phyloP scores from a whole-genome alignment of 805 yeast species.

The Candida schatavii region DNA sequence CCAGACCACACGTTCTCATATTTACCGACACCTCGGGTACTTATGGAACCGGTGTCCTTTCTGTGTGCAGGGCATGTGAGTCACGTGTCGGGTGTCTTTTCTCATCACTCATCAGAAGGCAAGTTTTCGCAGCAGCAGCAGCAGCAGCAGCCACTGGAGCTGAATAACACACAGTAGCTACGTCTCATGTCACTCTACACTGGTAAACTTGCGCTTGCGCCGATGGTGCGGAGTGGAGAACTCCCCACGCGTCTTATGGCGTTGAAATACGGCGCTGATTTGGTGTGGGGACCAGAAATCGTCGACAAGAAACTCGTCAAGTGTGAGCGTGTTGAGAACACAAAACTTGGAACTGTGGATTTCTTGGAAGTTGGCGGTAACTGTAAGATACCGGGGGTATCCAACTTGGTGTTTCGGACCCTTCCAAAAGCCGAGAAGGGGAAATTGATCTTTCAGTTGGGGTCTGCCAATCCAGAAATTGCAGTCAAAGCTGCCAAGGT shows the following conservation, averaged over 20 bases:
- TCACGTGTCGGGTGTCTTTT: not conserved
- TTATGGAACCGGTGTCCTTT: slow-evolving; percentile 1
- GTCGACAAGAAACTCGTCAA: slow-evolving; percentile 79
- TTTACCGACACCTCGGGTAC: not conserved
- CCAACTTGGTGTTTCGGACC: slow-evolving; percentile 71
- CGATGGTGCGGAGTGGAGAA: slow-evolving; percentile 97
- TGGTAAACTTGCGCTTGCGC: slow-evolving; percentile 85
- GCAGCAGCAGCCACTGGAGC: not conserved
- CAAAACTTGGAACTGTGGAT: slow-evolving; percentile 57
- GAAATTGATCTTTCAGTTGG: slow-evolving; percentile 82
- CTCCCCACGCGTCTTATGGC: slow-evolving; percentile 84
- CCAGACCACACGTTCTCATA: slow-evolving; percentile 3
- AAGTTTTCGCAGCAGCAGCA: not conserved
- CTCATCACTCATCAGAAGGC: not conserved
- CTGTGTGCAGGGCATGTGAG: too few relatives aligned
- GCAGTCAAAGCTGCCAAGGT: slow-evolving; percentile 87
- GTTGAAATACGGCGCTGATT: slow-evolving; percentile 81
- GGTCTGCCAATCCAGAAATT: slow-evolving; percentile 76
- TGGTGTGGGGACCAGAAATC: slow-evolving; percentile 94
- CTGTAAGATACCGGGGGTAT: slow-evolving; percentile 44
- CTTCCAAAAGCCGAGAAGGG: slow-evolving; percentile 58
- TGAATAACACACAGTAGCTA: not conserved
- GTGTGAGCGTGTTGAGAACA: slow-evolving; percentile 64
- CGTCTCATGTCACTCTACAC: slow-evolving; percentile 43
- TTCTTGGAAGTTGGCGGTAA: slow-evolving; percentile 41